phyloP scores from a whole-genome alignment of 768 basidiomycete species.

The Agrocybe pediades region DNA sequence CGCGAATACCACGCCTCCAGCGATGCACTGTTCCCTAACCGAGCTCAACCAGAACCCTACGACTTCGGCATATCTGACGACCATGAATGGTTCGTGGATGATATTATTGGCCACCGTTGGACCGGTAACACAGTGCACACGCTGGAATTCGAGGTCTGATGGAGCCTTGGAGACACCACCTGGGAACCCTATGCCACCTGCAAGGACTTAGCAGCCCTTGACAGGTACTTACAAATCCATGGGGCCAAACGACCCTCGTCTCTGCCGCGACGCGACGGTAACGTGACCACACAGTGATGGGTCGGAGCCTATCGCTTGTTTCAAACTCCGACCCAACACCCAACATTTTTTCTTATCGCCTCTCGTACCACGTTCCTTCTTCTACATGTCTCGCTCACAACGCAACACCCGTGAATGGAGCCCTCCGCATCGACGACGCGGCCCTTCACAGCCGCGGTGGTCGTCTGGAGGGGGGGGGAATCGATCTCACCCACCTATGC shows the following conservation, averaged over 20 bases:
- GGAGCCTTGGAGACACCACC: conserved; percentile 32
- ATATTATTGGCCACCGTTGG: conserved; percentile 29
- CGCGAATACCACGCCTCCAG: conserved; percentile 26
- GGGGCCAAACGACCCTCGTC: conserved; percentile 14
- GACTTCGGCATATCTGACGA: conserved; percentile 34
- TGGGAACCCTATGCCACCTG: conserved; percentile 29
- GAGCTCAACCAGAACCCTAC: conserved; percentile 28
- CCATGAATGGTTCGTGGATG: conserved; percentile 39
- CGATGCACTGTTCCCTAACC: conserved; percentile 35
- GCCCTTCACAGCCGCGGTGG: too few relatives aligned
- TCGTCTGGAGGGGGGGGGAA: too few relatives aligned
- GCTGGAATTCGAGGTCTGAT: conserved; percentile 28
- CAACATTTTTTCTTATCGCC: too few relatives aligned
- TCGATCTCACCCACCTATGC: too few relatives aligned
- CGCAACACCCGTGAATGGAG: too few relatives aligned
- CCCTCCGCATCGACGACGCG: too few relatives aligned
- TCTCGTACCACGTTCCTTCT: too few relatives aligned
- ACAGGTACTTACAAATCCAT: conserved; percentile 29
- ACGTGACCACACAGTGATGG: not conserved
- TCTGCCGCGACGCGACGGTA: not conserved
- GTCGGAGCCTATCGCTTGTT: too few relatives aligned
- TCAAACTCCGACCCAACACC: too few relatives aligned
- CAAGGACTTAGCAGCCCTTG: conserved; percentile 28
- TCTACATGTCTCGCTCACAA: too few relatives aligned
- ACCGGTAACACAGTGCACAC: not conserved